Percentiles rank a stretch among this genome's conserved stretches.
These are phyloP conservation scores for Adenanthera pavonina DNA, from an alignment of 306 rosid species.

Conservation along the genomic window DNA sequence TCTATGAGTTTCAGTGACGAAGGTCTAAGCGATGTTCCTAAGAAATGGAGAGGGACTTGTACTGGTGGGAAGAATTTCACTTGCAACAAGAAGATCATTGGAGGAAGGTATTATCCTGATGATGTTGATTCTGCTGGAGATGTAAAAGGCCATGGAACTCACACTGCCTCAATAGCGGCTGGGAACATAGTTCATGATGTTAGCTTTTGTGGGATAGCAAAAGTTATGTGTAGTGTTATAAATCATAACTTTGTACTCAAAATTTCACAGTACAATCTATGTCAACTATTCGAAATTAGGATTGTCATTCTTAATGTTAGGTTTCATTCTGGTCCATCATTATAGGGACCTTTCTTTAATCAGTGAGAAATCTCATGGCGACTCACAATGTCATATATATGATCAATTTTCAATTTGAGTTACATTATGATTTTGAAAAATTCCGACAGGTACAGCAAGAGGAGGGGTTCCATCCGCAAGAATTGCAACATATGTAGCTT, in stretches of 20 bases:
- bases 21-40: background rate
- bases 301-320: too few relatives aligned
- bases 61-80: background rate
- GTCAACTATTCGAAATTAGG: too few relatives aligned
- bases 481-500: conserved; percentile 21
- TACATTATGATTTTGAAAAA: too few relatives aligned
- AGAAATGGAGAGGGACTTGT: conserved; percentile 2
- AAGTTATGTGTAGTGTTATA: too few relatives aligned
- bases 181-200: conserved; percentile 5
- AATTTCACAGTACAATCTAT: too few relatives aligned
- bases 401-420: too few relatives aligned
- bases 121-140: background rate
- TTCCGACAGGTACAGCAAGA: conserved; percentile 17
- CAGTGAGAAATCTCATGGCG: too few relatives aligned
- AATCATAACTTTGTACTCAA: too few relatives aligned
- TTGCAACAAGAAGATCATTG: background rate
- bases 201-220: conserved; percentile 13
- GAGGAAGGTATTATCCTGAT: background rate
- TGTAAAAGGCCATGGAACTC: background rate
- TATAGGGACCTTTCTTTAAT: too few relatives aligned
- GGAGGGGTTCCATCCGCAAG: conserved; percentile 39
- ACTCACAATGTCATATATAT: too few relatives aligned
- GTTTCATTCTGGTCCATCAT: too few relatives aligned
- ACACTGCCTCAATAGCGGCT: conserved; percentile 24
- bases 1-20: background rate